These are phyloP conservation scores for Solanum hybrid DNA, from an alignment of 305 asterid species.

Conservation along the genomic window DNA sequence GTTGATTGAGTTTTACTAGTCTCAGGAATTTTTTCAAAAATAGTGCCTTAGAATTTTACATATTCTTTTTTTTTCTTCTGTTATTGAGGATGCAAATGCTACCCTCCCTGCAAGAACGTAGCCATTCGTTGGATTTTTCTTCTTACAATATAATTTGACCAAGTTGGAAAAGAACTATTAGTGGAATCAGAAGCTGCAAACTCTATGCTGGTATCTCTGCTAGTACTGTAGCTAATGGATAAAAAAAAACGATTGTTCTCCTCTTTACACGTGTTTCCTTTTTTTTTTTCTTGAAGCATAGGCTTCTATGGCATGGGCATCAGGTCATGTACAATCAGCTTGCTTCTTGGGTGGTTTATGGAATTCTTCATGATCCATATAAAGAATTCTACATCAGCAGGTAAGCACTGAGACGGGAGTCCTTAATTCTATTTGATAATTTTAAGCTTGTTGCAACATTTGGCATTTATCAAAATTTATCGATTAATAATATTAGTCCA, in stretches of 20 bases:
- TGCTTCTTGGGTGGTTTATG: constrained; percentile 93
- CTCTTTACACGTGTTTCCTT: not conserved
- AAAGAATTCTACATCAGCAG: constrained; percentile 83
- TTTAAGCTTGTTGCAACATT: not conserved
- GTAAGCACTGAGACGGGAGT: constrained; percentile 20
- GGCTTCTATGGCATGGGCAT: constrained; percentile 99
- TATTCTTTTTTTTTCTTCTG: not conserved
- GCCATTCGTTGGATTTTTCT: not conserved
- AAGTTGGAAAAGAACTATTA: not conserved
- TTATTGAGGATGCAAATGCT: not conserved
- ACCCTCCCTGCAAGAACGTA: not conserved
- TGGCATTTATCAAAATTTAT: not conserved
- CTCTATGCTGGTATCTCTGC: not conserved
- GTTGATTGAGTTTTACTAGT: not conserved
- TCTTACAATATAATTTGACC: not conserved
- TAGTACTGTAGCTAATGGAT: not conserved
- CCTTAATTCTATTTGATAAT: not conserved
- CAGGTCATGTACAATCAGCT: constrained; percentile 97
- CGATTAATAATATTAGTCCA: not conserved
- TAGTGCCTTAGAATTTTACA: not conserved
- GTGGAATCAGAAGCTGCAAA: not conserved
- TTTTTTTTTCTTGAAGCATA: constrained; percentile 16
- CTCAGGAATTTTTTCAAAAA: not conserved
- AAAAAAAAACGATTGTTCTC: not conserved
- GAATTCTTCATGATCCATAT: constrained; percentile 86